Percentiles rank a stretch among this genome's conserved stretches.
Evolutionary conservation across 129 eudicot species (phyloP).

Genomic region (Flaveria linearis): DNA sequence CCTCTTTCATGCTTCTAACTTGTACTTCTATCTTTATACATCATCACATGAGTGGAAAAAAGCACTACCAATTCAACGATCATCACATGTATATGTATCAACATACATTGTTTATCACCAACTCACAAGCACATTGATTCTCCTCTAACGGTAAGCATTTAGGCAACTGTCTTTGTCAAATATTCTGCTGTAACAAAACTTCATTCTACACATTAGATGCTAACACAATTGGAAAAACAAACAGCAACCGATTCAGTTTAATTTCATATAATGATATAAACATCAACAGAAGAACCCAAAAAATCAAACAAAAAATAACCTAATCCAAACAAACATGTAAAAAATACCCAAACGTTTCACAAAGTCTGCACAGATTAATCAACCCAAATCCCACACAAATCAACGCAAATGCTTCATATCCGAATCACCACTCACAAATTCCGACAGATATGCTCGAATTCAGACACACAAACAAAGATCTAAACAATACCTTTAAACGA

Average conservation of each 20-base stretch:
- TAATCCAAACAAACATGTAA: conserved; percentile 20
- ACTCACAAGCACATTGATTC: conserved; percentile 18
- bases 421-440: conserved; percentile 23
- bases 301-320: not conserved
- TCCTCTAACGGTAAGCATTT: not conserved
- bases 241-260: too few relatives aligned
- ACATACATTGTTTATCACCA: conserved; percentile 17
- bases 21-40: not conserved
- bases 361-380: conserved; percentile 12
- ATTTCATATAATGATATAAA: not conserved
- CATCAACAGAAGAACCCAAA: not conserved
- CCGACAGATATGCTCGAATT: not conserved
- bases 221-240: not conserved
- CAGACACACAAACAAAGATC: not conserved
- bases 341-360: conserved; percentile 10
- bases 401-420: conserved; percentile 26
- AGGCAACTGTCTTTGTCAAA: not conserved
- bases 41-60: conserved; percentile 19
- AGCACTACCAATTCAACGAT: not conserved
- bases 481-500: conserved; percentile 34
- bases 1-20: conserved; percentile 9
- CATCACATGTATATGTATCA: conserved; percentile 4
- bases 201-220: not conserved
- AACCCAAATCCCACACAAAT: conserved; percentile 16
- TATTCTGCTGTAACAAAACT: not conserved